Conservation (phyloP, 257 asterid genomes). For the Perilla frutescens region DNA sequence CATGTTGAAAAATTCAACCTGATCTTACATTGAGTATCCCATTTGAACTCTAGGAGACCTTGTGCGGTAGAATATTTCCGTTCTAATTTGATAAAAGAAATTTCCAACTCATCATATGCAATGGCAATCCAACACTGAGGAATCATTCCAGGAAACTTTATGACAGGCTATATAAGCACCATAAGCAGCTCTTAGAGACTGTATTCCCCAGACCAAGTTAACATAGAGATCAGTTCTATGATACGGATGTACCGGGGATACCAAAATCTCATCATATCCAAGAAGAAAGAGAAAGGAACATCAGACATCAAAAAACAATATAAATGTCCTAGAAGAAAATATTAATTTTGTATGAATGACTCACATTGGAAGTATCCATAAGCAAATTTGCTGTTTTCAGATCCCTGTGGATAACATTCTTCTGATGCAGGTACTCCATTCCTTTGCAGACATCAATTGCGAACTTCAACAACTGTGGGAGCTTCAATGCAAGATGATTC, state of each 20-base stretch:
- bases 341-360: constrained; percentile 33
- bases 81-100: neutral
- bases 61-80: neutral
- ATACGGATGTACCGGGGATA: neutral
- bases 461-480: constrained; percentile 71
- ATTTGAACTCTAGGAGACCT: constrained; percentile 15
- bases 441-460: constrained; percentile 92
- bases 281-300: constrained; percentile 11
- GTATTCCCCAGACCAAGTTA: constrained; percentile 12
- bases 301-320: constrained; percentile 7
- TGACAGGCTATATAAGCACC: constrained; percentile 12
- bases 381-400: constrained; percentile 89
- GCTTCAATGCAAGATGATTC: constrained; percentile 59
- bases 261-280: constrained; percentile 13
- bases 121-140: constrained; percentile 17
- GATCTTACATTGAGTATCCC: constrained; percentile 1
- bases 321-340: constrained; percentile 1
- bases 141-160: constrained; percentile 16
- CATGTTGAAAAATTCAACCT: neutral
- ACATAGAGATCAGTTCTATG: neutral
- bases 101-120: constrained; percentile 20
- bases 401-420: constrained; percentile 85
- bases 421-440: constrained; percentile 89
- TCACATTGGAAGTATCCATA: constrained; percentile 68
- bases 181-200: constrained; percentile 2